These are phyloP conservation scores for Rhazya stricta DNA, from an alignment of 257 asterid genomes.

Conservation along the genomic window DNA sequence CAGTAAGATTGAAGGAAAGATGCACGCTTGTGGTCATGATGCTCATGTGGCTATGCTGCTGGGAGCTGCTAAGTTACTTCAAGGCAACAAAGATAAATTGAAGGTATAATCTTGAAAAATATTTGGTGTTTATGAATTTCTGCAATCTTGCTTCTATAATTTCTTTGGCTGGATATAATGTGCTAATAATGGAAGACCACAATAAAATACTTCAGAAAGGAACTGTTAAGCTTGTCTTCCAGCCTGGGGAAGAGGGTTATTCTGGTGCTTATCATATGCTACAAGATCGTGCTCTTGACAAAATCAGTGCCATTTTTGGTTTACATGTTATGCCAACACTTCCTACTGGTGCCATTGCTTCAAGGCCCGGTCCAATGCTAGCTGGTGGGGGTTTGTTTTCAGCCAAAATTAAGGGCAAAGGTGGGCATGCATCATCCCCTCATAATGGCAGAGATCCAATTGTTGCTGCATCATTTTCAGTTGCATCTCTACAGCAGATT, in stretches of 20 bases:
- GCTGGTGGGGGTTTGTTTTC: conserved; percentile 68
- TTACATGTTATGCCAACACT: conserved; percentile 50
- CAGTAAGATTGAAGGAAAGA: conserved; percentile 5
- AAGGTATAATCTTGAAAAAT: background rate
- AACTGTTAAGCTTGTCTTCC: conserved; percentile 68
- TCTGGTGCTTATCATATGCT: conserved; percentile 63
- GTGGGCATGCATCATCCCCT: conserved; percentile 74
- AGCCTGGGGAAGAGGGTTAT: conserved; percentile 77
- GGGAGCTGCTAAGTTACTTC: conserved; percentile 10
- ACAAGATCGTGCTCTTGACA: conserved; percentile 60
- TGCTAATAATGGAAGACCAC: background rate
- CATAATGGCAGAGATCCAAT: conserved; percentile 58
- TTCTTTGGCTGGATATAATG: conserved; percentile 11
- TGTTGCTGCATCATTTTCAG: conserved; percentile 54
- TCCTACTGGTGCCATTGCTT: conserved; percentile 43
- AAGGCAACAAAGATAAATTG: background rate
- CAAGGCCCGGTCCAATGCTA: conserved; percentile 63
- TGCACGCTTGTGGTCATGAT: conserved; percentile 12
- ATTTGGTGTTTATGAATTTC: background rate
- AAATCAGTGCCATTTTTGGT: conserved; percentile 53
- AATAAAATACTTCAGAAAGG: conserved; percentile 34
- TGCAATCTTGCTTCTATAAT: background rate
- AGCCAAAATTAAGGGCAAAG: conserved; percentile 53
- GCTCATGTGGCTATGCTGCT: conserved; percentile 7
- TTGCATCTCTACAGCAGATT: conserved; percentile 69